These are phyloP conservation scores for Tuber magnatum DNA, from an alignment of 495 filamentous ascomycete species.

Conservation along the genomic window DNA sequence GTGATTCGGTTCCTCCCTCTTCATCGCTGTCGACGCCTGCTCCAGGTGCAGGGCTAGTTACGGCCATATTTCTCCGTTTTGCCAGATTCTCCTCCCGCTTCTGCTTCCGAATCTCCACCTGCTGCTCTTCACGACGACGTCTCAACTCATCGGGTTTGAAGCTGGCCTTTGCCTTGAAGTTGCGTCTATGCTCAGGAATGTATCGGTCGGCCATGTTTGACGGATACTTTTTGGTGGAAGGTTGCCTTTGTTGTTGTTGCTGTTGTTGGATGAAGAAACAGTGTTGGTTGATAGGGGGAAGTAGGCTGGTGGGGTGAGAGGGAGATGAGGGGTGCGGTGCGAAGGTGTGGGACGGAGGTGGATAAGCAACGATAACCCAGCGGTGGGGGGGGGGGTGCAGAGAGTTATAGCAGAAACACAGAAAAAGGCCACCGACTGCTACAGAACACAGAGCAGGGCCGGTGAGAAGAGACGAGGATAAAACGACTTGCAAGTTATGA, in stretches of 20 bases:
- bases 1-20: constrained; percentile 89
- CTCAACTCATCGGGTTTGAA: constrained; percentile 99
- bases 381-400: constrained; percentile 13
- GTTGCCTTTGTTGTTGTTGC: constrained; percentile 35
- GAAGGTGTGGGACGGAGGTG: constrained; percentile 19
- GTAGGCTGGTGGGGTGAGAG: constrained; percentile 30
- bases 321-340: constrained; percentile 35
- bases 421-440: not conserved
- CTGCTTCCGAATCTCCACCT: constrained; percentile 96
- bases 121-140: constrained; percentile 95
- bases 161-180: constrained; percentile 97
- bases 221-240: constrained; percentile 38
- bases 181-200: constrained; percentile 98
- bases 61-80: constrained; percentile 90
- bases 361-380: constrained; percentile 36
- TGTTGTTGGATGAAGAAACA: constrained; percentile 42
- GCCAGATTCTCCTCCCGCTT: constrained; percentile 98
- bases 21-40: constrained; percentile 95
- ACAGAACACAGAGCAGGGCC: not conserved
- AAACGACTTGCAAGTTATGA: not conserved
- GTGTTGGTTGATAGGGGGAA: constrained; percentile 16
- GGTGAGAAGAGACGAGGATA: not conserved
- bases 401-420: not conserved
- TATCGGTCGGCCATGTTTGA: constrained; percentile 89
- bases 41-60: constrained; percentile 67